These are phyloP conservation scores for Penstemon eatonii DNA, from an alignment of 257 asterid species.

Conservation along the genomic window DNA sequence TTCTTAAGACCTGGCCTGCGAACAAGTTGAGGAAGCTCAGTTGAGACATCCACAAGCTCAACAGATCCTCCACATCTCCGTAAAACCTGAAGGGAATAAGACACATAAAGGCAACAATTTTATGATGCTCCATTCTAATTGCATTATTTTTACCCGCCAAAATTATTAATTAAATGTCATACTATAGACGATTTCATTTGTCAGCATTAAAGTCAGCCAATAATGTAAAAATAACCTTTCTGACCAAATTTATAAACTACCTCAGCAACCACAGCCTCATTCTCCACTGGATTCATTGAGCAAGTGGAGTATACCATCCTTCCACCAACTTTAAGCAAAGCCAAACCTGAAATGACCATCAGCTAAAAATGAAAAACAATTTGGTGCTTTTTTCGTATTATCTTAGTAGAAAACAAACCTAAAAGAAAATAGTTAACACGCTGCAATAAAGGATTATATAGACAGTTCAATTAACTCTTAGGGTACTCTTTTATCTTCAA, in stretches of 20 bases:
- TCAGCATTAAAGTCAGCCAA: background rate
- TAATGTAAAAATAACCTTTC: background rate
- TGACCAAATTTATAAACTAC: constrained; percentile 40
- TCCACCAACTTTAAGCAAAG: constrained; percentile 97
- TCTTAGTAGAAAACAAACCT: constrained; percentile 3
- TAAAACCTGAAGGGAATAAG: constrained; percentile 52
- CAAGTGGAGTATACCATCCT: constrained; percentile 96
- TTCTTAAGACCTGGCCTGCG: constrained; percentile 87
- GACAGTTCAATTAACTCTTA: too few relatives aligned
- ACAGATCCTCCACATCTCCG: constrained; percentile 80
- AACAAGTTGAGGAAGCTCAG: constrained; percentile 82
- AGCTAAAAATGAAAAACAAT: background rate
- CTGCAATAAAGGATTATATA: background rate
- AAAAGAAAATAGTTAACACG: background rate
- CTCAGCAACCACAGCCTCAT: constrained; percentile 97
- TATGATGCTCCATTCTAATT: too few relatives aligned
- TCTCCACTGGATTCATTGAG: constrained; percentile 98
- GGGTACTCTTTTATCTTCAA: too few relatives aligned
- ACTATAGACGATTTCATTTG: too few relatives aligned
- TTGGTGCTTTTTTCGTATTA: constrained; percentile 22
- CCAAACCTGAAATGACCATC: constrained; percentile 56
- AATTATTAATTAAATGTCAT: too few relatives aligned
- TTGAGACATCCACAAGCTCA: constrained; percentile 83
- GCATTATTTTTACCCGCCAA: too few relatives aligned
- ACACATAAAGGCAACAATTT: constrained; percentile 6